Base-by-base conservation (phyloP, 257 asterid species). In the Cordia subcordata region DNA sequence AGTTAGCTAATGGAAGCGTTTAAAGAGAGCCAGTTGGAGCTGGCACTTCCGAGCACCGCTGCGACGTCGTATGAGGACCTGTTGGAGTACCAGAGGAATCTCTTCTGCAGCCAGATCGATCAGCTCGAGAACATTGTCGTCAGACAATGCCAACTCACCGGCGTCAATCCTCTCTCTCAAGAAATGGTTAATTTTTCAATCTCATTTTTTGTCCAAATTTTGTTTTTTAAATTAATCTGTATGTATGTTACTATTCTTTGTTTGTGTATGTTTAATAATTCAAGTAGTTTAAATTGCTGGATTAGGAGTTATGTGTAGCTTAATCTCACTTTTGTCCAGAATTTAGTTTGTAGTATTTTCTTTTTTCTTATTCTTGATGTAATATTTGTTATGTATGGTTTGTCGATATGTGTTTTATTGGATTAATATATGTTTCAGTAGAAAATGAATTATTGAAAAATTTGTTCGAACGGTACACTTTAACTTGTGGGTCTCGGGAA, bases 111-210 rank as follows among this genome's bases (percentile, higher is more conserved):
- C 51, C 99, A 93, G 88, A 75, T 89, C 72, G 91, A 79, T 53
- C 86, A 79, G 67, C 95, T 93, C 62, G 80, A 85, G 47, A 69
- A 81, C 64, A 77, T 93, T 57, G 96, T 93, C 60, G 71, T 75
- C 58, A 70, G 70, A 15, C 97, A 93, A 73, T 93, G 97, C 85
- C 71, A 80, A 68, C 87, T 93, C 64, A 93, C 97, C 47, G 97
- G 99, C 74, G 80, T 83, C 74, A 93, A 93, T 69, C 99, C 99
- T 57, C 92, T 93, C 45, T 93, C 97, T 58, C 97, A 93, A 68
- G 99, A 93, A 67, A 93, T 93, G 99, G 99, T 93, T n/a, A n/a
- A n/a, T n/a, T n/a, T n/a, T n/a, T n/a, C n/a, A n/a, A n/a, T n/a
- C n/a, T 50, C 22, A 65, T 21, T 32, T 68, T 9, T 14, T 53